Evolutionary conservation across 768 basidiomycete genomes (phyloP).

Genomic region (Leucogyrophana mollusca): DNA sequence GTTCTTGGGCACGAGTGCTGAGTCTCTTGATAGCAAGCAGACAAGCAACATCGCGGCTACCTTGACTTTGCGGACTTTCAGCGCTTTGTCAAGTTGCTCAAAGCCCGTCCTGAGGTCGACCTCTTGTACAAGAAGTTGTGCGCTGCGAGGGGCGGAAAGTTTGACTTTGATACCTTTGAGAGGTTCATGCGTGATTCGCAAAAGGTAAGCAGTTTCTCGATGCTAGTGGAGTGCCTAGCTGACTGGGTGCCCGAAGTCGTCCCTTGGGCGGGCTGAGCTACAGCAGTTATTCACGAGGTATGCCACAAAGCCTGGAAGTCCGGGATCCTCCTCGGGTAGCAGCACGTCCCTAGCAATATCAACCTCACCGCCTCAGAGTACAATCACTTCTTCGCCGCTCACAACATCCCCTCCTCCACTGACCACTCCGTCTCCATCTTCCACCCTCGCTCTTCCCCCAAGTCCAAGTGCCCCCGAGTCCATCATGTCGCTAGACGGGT

Average conservation of each 20-base stretch:
- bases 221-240: slow-evolving; percentile 5
- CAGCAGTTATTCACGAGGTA: slow-evolving; percentile 37
- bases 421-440: slow-evolving; percentile 6
- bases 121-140: slow-evolving; percentile 51
- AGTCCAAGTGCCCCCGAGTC: slow-evolving; percentile 6
- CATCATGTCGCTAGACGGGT: slow-evolving; percentile 54
- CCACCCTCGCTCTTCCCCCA: slow-evolving; percentile 4
- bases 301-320: slow-evolving; percentile 12
- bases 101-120: slow-evolving; percentile 82
- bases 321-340: not conserved
- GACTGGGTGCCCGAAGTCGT: slow-evolving; percentile 40
- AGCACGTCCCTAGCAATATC: not conserved
- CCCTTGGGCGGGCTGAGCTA: slow-evolving; percentile 32
- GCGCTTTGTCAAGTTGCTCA: slow-evolving; percentile 77
- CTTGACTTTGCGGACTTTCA: slow-evolving; percentile 83
- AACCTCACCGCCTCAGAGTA: not conserved
- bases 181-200: slow-evolving; percentile 53
- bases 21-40: slow-evolving; percentile 53
- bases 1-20: not conserved
- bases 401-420: not conserved
- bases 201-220: slow-evolving; percentile 34
- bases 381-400: not conserved
- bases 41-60: slow-evolving; percentile 49
- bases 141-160: slow-evolving; percentile 25
- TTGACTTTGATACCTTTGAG: slow-evolving; percentile 42